Evolutionary conservation across 108 stramenopile species (phyloP).

Genomic region (Cyclotella kingstonii): DNA sequence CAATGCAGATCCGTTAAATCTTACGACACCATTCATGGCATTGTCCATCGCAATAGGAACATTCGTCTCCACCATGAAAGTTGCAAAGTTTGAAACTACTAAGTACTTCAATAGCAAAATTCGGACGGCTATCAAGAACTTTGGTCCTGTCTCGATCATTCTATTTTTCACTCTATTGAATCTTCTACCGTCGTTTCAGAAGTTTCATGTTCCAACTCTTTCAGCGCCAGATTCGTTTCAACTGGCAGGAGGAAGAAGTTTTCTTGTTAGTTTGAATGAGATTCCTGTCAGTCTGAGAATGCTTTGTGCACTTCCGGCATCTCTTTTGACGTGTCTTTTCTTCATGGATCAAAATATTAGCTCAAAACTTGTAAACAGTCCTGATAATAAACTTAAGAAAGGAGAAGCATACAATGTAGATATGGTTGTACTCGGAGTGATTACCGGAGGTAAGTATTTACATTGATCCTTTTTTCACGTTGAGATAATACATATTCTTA

Average conservation of each 20-base stretch:
- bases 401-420: slow-evolving; percentile 91
- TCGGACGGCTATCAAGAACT: slow-evolving; percentile 84
- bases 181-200: slow-evolving; percentile 52
- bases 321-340: slow-evolving; percentile 85
- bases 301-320: slow-evolving; percentile 83
- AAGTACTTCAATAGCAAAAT: slow-evolving; percentile 71
- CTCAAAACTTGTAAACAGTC: slow-evolving; percentile 87
- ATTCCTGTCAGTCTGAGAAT: slow-evolving; percentile 64
- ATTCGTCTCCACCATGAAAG: slow-evolving; percentile 64
- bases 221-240: slow-evolving; percentile 74
- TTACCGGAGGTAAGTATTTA: slow-evolving; percentile 66
- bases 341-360: slow-evolving; percentile 98
- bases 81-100: slow-evolving; percentile 64
- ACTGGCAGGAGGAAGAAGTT: slow-evolving; percentile 72
- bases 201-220: slow-evolving; percentile 79
- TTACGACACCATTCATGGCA: slow-evolving; percentile 80
- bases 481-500: background rate
- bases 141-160: slow-evolving; percentile 90
- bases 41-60: slow-evolving; percentile 73
- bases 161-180: slow-evolving; percentile 76
- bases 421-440: slow-evolving; percentile 87
- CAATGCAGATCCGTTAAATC: slow-evolving; percentile 77
- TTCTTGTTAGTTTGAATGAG: slow-evolving; percentile 66
- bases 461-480: background rate
- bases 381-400: slow-evolving; percentile 88